Evolutionary conservation across 768 basidiomycete species (phyloP).

Genomic region (Leccinum boreale): DNA sequence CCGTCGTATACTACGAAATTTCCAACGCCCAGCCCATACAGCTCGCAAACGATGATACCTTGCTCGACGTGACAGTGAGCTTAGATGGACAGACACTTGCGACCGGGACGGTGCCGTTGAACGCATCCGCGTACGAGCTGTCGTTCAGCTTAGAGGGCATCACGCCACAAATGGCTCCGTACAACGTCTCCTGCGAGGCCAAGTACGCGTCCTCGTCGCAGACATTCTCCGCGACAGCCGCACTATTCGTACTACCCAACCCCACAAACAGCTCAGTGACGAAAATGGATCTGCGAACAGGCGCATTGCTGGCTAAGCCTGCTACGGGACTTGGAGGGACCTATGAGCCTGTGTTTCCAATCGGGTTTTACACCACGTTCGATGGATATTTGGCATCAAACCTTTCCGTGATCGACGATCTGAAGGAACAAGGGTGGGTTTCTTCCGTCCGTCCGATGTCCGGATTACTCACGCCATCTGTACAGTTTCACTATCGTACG

Average conservation of each 20-base stretch:
- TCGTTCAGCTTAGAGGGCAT: slow-evolving; percentile 48
- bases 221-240: slow-evolving; percentile 42
- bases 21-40: slow-evolving; percentile 44
- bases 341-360: slow-evolving; percentile 50
- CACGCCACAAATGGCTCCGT: slow-evolving; percentile 36
- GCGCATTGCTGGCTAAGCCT: slow-evolving; percentile 50
- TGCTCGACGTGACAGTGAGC: slow-evolving; percentile 43
- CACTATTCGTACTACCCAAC: slow-evolving; percentile 48
- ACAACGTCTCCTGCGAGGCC: slow-evolving; percentile 29
- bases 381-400: slow-evolving; percentile 25
- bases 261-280: slow-evolving; percentile 55
- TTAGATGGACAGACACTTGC: slow-evolving; percentile 43
- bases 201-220: slow-evolving; percentile 35
- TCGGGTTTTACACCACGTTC: slow-evolving; percentile 45
- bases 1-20: slow-evolving; percentile 47
- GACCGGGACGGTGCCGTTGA: slow-evolving; percentile 46
- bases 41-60: slow-evolving; percentile 17
- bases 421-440: slow-evolving; percentile 31
- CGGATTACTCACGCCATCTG: slow-evolving; percentile 1
- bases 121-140: slow-evolving; percentile 48
- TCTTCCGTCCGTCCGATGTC: neutral
- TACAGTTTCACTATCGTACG: slow-evolving; percentile 32
- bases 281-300: slow-evolving; percentile 60
- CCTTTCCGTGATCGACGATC: slow-evolving; percentile 27
- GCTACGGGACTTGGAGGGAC: slow-evolving; percentile 46